Percentiles rank a stretch among this genome's conserved stretches.
These are phyloP conservation scores for Cyclotella atomus DNA, from an alignment of 108 stramenopile species.

Conservation along the genomic window DNA sequence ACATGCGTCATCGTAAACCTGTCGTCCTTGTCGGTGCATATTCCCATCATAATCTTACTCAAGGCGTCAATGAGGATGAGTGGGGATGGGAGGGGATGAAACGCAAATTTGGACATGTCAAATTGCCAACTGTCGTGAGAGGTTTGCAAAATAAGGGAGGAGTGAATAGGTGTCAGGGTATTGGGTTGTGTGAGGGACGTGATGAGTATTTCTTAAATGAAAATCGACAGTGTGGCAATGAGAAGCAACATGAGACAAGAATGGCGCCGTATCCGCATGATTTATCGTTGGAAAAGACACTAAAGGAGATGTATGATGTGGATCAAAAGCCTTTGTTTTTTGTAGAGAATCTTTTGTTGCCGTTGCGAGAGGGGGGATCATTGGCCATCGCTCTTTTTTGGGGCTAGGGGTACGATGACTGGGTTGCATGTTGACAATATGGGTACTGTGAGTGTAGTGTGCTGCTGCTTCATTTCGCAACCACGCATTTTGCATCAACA, in stretches of 20 bases:
- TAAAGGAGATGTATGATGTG: not conserved
- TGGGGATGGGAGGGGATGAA: conserved; percentile 12
- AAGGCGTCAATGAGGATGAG: not conserved
- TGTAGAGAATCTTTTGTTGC: conserved; percentile 3
- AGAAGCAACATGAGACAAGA: not conserved
- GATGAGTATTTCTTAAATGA: not conserved
- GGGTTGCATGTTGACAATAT: conserved; percentile 6
- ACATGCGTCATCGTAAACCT: not conserved
- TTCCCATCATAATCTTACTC: not conserved
- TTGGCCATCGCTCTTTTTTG: conserved; percentile 15
- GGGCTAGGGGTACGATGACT: conserved; percentile 8
- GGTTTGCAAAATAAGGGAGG: not conserved
- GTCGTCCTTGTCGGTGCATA: conserved; percentile 6
- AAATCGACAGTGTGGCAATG: too few relatives aligned
- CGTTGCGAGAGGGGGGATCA: not conserved
- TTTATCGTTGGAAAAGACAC: not conserved
- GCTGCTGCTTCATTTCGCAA: not conserved
- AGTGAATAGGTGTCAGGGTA: not conserved
- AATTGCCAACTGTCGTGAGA: not conserved
- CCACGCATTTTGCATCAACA: not conserved
- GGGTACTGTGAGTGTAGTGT: conserved; percentile 4
- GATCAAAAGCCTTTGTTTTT: not conserved
- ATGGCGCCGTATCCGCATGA: conserved; percentile 6
- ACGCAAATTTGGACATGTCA: conserved; percentile 1
- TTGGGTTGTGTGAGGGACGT: conserved; percentile 1